Evolutionary conservation across 2,329 filamentous ascomycete genomes (phyloP).

Genomic region (Camptophora hylomeconis): DNA sequence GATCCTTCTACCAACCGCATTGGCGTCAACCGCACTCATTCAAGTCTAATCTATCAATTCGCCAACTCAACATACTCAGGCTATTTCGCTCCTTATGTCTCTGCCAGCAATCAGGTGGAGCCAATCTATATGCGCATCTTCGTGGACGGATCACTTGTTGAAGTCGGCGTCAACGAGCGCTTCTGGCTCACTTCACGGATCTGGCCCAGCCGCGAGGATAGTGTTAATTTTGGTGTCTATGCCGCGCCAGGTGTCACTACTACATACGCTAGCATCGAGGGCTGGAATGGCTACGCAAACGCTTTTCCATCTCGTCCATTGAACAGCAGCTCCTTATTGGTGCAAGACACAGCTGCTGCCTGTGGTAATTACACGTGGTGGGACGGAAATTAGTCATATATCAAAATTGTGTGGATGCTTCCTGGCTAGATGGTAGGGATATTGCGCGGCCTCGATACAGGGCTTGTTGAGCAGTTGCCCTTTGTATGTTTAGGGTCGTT

Average conservation of each 20-base stretch:
- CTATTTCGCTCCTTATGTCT: slow-evolving; percentile 4
- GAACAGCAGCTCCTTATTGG: slow-evolving; percentile 3
- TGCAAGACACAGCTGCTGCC: slow-evolving; percentile 4
- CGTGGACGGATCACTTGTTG: slow-evolving; percentile 30
- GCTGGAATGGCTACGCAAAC: slow-evolving; percentile 3
- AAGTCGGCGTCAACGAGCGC: slow-evolving; percentile 33
- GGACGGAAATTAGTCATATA: slow-evolving; percentile 1
- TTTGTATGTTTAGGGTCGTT: no score
- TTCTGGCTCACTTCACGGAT: slow-evolving; percentile 28
- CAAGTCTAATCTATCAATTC: slow-evolving; percentile 18
- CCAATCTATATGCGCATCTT: slow-evolving; percentile 14
- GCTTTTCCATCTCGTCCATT: slow-evolving; percentile 2
- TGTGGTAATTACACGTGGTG: slow-evolving; percentile 5
- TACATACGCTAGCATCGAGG: slow-evolving; percentile 1
- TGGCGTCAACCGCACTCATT: slow-evolving; percentile 26
- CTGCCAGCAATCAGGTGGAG: slow-evolving; percentile 9
- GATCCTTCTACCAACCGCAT: slow-evolving; percentile 26
- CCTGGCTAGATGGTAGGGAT: no score
- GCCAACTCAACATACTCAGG: slow-evolving; percentile 20
- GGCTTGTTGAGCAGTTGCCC: no score
- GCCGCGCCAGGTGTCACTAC: slow-evolving; percentile 3
- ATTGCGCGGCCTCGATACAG: no score
- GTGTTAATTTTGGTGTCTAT: slow-evolving; percentile 3
- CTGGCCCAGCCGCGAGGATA: slow-evolving; percentile 15
- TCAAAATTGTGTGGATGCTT: no score